phyloP scores from a whole-genome alignment of 352 stramenopile genomes.

The Globisporangium acanthophoron region DNA sequence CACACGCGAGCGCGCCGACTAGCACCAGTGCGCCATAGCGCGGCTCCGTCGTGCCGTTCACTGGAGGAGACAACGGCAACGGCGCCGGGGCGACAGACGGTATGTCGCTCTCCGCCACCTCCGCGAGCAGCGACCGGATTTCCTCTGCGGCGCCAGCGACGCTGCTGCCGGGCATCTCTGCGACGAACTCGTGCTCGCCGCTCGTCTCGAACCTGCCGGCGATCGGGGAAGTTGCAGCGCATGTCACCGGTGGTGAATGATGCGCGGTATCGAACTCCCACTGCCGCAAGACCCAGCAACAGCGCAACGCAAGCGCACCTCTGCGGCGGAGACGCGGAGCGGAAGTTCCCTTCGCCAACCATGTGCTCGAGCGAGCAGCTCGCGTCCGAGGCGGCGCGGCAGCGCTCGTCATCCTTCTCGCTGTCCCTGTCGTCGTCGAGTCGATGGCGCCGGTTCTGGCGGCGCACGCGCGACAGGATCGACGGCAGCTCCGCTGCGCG shows the following conservation, averaged over 20 bases:
- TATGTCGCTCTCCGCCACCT: slow-evolving; percentile 13
- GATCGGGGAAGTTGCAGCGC: not conserved
- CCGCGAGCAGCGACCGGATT: slow-evolving; percentile 10
- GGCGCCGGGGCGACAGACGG: not conserved
- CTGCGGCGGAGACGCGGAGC: slow-evolving; percentile 7
- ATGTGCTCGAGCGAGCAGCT: slow-evolving; percentile 5
- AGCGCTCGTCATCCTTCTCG: slow-evolving; percentile 10
- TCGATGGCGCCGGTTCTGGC: slow-evolving; percentile 18
- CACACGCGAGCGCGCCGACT: slow-evolving; percentile 15
- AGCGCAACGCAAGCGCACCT: slow-evolving; percentile 5
- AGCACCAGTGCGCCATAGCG: slow-evolving; percentile 30
- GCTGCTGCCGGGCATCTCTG: slow-evolving; percentile 5
- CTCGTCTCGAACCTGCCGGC: slow-evolving; percentile 6
- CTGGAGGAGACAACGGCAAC: not conserved
- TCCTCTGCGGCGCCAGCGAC: slow-evolving; percentile 4
- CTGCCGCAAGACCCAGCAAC: not conserved
- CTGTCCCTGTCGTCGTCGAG: slow-evolving; percentile 13
- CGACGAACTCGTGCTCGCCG: slow-evolving; percentile 6
- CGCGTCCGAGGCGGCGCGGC: not conserved
- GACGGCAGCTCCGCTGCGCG: slow-evolving; percentile 7
- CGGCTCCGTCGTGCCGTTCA: not conserved
- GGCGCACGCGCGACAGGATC: slow-evolving; percentile 20
- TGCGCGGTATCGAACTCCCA: too few relatives aligned
- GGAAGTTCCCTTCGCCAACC: slow-evolving; percentile 10
- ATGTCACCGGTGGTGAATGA: not conserved